These are phyloP conservation scores for Gossypium sturtianum DNA, from an alignment of 345 rosid species.

Conservation along the genomic window DNA sequence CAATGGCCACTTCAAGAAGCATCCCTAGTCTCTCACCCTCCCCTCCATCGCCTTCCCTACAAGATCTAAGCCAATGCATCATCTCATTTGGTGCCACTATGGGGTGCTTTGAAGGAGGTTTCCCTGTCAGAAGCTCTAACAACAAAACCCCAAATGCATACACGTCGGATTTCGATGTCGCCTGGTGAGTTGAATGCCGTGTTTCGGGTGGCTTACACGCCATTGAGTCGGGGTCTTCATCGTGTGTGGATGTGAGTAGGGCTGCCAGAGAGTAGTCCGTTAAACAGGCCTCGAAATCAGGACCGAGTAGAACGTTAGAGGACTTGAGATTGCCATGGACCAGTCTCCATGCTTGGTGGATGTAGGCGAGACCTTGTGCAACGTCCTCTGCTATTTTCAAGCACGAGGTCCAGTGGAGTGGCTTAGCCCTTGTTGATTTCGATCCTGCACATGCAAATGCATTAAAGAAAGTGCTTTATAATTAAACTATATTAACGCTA, in stretches of 20 bases:
- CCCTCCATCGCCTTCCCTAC: slow-evolving; percentile 49
- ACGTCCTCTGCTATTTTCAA: slow-evolving; percentile 89
- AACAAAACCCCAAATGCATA: slow-evolving; percentile 68
- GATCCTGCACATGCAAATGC: slow-evolving; percentile 46
- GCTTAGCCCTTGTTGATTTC: slow-evolving; percentile 72
- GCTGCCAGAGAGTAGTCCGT: slow-evolving; percentile 69
- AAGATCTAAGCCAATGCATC: slow-evolving; percentile 50
- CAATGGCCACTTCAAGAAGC: slow-evolving; percentile 76
- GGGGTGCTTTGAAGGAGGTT: slow-evolving; percentile 58
- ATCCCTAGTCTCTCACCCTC: slow-evolving; percentile 58
- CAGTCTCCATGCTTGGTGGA: slow-evolving; percentile 93
- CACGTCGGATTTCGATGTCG: slow-evolving; percentile 62
- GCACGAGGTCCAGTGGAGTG: slow-evolving; percentile 94
- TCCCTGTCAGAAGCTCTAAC: slow-evolving; percentile 77
- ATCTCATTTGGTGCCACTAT: slow-evolving; percentile 27
- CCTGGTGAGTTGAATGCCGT: slow-evolving; percentile 27
- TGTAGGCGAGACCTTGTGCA: slow-evolving; percentile 88
- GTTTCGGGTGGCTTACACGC: slow-evolving; percentile 64
- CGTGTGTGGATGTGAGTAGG: slow-evolving; percentile 26
- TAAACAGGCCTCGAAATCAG: slow-evolving; percentile 85
- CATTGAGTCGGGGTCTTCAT: slow-evolving; percentile 31
- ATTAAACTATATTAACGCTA: background rate
- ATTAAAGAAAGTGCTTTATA: background rate
- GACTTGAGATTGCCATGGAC: slow-evolving; percentile 91
- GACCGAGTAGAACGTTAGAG: slow-evolving; percentile 75